Evolutionary conservation across 208 protist species (phyloP).

Genomic region (Trypanosoma lewisi): DNA sequence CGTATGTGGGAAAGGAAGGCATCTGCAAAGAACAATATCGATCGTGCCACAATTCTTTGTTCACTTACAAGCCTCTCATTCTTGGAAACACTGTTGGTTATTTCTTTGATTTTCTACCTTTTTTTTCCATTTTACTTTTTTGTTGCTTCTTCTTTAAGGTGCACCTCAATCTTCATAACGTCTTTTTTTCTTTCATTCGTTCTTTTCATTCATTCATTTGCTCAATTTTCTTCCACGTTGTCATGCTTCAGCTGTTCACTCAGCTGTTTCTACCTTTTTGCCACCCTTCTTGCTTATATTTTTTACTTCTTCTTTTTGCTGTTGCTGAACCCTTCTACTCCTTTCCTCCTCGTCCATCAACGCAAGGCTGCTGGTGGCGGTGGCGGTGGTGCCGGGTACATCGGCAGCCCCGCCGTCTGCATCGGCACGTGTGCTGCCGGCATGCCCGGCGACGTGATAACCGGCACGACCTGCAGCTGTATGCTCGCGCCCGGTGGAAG

Average conservation of each 20-base stretch:
- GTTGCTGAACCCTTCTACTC: not conserved
- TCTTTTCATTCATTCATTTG: not conserved
- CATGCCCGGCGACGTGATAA: slow-evolving; percentile 38
- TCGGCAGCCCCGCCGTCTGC: slow-evolving; percentile 5
- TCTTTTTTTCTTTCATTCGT: not conserved
- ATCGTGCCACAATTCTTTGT: not conserved
- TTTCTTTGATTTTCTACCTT: not conserved
- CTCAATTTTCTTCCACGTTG: not conserved
- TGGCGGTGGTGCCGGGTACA: slow-evolving; percentile 2
- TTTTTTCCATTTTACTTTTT: slow-evolving; percentile 4
- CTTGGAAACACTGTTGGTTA: not conserved
- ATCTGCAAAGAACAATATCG: not conserved
- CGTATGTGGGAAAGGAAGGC: not conserved
- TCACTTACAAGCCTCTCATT: not conserved
- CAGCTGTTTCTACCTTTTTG: not conserved
- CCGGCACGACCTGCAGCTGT: slow-evolving; percentile 61
- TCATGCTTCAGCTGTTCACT: no score
- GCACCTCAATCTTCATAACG: not conserved
- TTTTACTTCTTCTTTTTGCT: slow-evolving; percentile 11
- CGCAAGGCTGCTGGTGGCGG: slow-evolving; percentile 2
- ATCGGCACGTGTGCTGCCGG: slow-evolving; percentile 3
- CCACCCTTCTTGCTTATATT: not conserved
- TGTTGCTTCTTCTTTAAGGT: not conserved
- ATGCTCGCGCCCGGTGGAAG: slow-evolving; percentile 47
- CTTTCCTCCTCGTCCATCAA: not conserved